Conservation (phyloP, 495 filamentous ascomycete genomes). For the Poronia punctata region DNA sequence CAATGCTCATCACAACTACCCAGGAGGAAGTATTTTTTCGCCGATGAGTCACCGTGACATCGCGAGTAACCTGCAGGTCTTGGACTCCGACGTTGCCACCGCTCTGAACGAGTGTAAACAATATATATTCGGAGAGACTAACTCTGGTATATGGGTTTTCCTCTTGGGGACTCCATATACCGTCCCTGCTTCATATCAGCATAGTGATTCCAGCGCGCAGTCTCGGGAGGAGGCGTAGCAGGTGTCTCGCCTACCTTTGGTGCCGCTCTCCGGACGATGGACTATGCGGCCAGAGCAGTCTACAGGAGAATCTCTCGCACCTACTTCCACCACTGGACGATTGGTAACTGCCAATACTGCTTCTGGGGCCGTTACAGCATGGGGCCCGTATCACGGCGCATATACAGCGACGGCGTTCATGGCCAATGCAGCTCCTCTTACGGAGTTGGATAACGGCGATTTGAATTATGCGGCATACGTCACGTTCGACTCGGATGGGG, state of each 20-base stretch:
- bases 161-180: background rate
- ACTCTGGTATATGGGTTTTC: constrained; percentile 36
- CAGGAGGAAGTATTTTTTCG: constrained; percentile 40
- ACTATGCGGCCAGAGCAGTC: constrained; percentile 47
- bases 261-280: constrained; percentile 54
- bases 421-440: constrained; percentile 43
- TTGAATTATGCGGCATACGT: constrained; percentile 47
- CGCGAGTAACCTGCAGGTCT: constrained; percentile 39
- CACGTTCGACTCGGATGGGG: constrained; percentile 35
- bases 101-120: constrained; percentile 39
- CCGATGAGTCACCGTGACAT: constrained; percentile 49
- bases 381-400: constrained; percentile 53
- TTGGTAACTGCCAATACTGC: constrained; percentile 56
- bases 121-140: constrained; percentile 55
- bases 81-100: constrained; percentile 43
- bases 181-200: background rate
- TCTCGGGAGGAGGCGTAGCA: constrained; percentile 43
- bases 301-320: constrained; percentile 41
- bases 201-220: constrained; percentile 10
- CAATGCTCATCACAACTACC: constrained; percentile 56
- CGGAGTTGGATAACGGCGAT: constrained; percentile 43
- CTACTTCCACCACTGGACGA: constrained; percentile 57
- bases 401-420: constrained; percentile 48
- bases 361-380: constrained; percentile 52
- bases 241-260: constrained; percentile 52